Evolutionary conservation across 2,329 filamentous ascomycete genomes (phyloP).

Genomic region (Epicoccum nigrum): DNA sequence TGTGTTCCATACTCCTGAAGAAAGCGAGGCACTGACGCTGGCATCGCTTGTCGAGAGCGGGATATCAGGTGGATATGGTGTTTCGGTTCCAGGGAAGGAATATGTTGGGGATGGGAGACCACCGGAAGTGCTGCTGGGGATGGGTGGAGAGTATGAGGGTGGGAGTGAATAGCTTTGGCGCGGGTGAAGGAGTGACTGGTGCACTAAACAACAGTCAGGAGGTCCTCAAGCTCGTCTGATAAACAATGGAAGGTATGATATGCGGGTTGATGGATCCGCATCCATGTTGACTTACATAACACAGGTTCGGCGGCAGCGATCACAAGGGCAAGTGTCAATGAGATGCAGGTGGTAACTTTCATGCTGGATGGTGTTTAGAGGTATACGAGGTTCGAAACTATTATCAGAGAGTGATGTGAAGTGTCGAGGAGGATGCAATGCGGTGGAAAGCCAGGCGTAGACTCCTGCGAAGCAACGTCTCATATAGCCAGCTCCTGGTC

Average conservation of each 20-base stretch:
- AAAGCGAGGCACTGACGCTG: neutral
- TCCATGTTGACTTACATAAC: too few relatives aligned
- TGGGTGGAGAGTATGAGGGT: conserved; percentile 20
- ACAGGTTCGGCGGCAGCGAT: too few relatives aligned
- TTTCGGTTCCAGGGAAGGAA: conserved; percentile 2
- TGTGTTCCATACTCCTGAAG: conserved; percentile 10
- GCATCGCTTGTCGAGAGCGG: neutral
- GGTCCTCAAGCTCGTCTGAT: too few relatives aligned
- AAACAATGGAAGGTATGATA: too few relatives aligned
- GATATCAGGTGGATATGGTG: neutral
- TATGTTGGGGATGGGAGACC: conserved; percentile 8
- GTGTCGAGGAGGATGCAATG: too few relatives aligned
- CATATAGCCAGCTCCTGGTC: too few relatives aligned
- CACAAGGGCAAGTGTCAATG: too few relatives aligned
- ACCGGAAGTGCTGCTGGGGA: conserved; percentile 14
- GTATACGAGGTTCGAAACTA: neutral
- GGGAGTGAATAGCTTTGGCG: conserved; percentile 28
- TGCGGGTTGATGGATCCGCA: too few relatives aligned
- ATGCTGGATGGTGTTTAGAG: neutral
- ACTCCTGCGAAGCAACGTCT: too few relatives aligned
- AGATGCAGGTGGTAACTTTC: neutral
- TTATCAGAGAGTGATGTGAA: conserved; percentile 13
- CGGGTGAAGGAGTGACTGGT: conserved; percentile 24
- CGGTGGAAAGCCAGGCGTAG: too few relatives aligned
- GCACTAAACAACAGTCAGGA: conserved; percentile 14